phyloP scores from a whole-genome alignment of 164 flowering plant species.

The Magnolia officinalis region DNA sequence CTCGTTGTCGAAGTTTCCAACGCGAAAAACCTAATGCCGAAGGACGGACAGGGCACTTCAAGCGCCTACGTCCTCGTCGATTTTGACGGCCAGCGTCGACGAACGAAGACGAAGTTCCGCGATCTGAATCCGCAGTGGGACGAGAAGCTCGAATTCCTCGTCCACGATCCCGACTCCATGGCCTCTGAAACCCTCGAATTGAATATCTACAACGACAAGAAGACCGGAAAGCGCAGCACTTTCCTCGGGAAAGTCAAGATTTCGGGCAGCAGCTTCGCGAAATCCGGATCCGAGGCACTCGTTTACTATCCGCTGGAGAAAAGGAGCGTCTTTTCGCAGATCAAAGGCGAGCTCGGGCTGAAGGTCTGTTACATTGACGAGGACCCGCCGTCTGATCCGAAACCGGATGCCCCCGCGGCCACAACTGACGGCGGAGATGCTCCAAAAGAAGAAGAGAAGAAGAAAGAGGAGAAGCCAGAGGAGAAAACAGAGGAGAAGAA shows the following conservation, averaged over 20 bases:
- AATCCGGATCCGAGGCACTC: slow-evolving; percentile 47
- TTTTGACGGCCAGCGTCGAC: slow-evolving; percentile 78
- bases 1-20: slow-evolving; percentile 66
- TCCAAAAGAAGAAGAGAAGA: slow-evolving; percentile 24
- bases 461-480: slow-evolving; percentile 33
- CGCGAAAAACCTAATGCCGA: slow-evolving; percentile 89
- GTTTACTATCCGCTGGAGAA: slow-evolving; percentile 92
- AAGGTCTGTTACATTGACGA: slow-evolving; percentile 65
- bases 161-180: slow-evolving; percentile 61
- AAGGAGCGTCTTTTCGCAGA: slow-evolving; percentile 88
- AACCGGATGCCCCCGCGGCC: slow-evolving; percentile 12
- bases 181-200: slow-evolving; percentile 57
- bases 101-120: slow-evolving; percentile 66
- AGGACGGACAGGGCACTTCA: slow-evolving; percentile 95
- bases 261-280: slow-evolving; percentile 44
- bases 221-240: slow-evolving; percentile 54
- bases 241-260: slow-evolving; percentile 87
- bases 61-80: slow-evolving; percentile 81
- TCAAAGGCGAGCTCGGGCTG: slow-evolving; percentile 84
- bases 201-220: slow-evolving; percentile 78
- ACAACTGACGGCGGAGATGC: slow-evolving; percentile 12
- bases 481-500: slow-evolving; percentile 32
- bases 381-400: slow-evolving; percentile 31
- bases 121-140: slow-evolving; percentile 94
- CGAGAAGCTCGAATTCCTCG: slow-evolving; percentile 73